Evolutionary conservation across 2,329 filamentous ascomycete species (phyloP).

Genomic region (Botryosphaeria agaves): DNA sequence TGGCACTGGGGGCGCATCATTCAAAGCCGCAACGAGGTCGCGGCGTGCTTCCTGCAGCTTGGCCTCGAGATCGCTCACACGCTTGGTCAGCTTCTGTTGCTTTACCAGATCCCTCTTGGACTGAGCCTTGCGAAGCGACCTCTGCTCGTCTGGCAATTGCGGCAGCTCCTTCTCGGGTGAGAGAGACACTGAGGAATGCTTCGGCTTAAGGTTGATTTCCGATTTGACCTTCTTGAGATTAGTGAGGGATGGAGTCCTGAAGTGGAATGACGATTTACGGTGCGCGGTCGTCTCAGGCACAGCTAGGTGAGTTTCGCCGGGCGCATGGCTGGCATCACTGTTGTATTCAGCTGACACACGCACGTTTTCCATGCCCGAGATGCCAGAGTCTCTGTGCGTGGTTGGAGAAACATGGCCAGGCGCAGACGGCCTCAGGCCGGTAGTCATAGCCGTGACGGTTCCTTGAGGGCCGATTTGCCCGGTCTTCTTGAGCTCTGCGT

Average conservation of each 20-base stretch:
- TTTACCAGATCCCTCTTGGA: slow-evolving; percentile 39
- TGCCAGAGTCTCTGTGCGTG: slow-evolving; percentile 13
- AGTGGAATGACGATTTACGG: slow-evolving; percentile 2
- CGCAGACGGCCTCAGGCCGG: not conserved
- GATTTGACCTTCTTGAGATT: slow-evolving; percentile 16
- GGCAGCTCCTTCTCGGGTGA: slow-evolving; percentile 12
- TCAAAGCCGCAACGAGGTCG: slow-evolving; percentile 33
- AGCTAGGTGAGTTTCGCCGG: slow-evolving; percentile 3
- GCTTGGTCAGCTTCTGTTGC: slow-evolving; percentile 39
- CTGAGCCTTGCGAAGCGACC: slow-evolving; percentile 25
- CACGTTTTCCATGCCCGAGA: slow-evolving; percentile 8
- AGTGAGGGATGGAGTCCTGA: slow-evolving; percentile 15
- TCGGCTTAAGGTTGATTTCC: slow-evolving; percentile 13
- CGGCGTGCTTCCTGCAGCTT: slow-evolving; percentile 38
- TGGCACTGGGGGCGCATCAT: slow-evolving; percentile 14
- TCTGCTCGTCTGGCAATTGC: slow-evolving; percentile 10
- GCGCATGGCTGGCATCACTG: slow-evolving; percentile 1
- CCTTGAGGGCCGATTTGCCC: slow-evolving; percentile 26
- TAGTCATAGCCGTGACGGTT: not conserved
- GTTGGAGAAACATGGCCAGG: slow-evolving; percentile 1
- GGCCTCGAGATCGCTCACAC: slow-evolving; percentile 41
- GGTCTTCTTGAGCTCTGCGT: slow-evolving; percentile 34
- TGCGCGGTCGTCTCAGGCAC: slow-evolving; percentile 3
- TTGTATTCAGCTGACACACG: slow-evolving; percentile 5
- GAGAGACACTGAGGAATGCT: slow-evolving; percentile 15